Base-by-base conservation (phyloP, 305 asterid species). In the Fraxinus baroniana region DNA sequence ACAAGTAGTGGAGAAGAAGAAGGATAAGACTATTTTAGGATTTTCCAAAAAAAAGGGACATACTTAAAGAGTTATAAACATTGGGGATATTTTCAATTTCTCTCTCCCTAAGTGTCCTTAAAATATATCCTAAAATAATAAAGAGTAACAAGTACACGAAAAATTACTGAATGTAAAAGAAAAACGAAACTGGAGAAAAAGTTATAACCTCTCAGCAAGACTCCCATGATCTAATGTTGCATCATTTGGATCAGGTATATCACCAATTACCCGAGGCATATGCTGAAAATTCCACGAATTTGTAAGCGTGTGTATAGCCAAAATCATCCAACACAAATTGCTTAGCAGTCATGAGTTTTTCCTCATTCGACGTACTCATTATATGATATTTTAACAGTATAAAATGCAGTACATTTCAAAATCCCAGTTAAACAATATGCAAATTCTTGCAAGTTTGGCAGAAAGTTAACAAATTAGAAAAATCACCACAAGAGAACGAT, bases 161-260 rank as follows among this genome's bases (percentile, higher is more conserved):
- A 79, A 55, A 79, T 44, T 46, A 13, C 82, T 66, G 28, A 12
- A 30, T 10, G 79, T 24, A 80, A 8, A 72, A 66, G 9, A 77
- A 44, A n/a, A 72, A 35, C 6, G 13, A 64, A 26, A 64, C 5
- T 26, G 75, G 86, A 88, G 83, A 85, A 26, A 49, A 62, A 84
- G 79, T 71, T 41, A 85, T 78, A 86, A 90, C 99, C 99, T 94
- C 78, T 86, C 85, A 82, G 97, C 93, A 78, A 95, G 96, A 78
- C 94, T 91, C 84, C 84, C 96, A 39, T 95, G 99, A 88, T 94
- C 98, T 78, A 94, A 84, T 73, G 91, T 91, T 4, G 97, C 99
- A 88, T 94, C 93, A 85, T 90, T 90, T 80, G 95, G 85, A 84
- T 95, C 98, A 22, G 98, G 98, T 90, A 94, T 92, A 86, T 80